A percentile compares a stretch with the other conserved stretches of the same genome.
Evolutionary conservation across 2,329 filamentous ascomycete genomes (phyloP).

Genomic region (Pestalotiopsis sp.): DNA sequence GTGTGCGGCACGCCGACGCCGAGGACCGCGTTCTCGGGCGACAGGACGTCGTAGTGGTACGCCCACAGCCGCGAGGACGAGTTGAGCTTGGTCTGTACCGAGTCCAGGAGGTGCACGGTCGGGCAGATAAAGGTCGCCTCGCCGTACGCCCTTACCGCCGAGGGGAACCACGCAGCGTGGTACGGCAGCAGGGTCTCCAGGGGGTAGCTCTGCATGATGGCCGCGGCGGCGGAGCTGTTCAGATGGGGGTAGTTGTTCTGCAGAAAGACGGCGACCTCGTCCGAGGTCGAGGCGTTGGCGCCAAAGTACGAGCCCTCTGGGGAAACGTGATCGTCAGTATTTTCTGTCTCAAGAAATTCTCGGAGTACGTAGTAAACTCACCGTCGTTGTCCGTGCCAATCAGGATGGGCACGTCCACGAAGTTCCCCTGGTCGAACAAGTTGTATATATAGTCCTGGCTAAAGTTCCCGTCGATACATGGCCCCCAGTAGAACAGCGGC

Average conservation of each 20-base stretch:
- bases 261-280: slow-evolving; percentile 43
- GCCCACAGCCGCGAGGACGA: slow-evolving; percentile 38
- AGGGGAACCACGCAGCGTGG: slow-evolving; percentile 45
- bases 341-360: too few relatives aligned
- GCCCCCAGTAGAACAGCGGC: slow-evolving; percentile 54
- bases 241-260: slow-evolving; percentile 51
- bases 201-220: slow-evolving; percentile 44
- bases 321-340: background rate
- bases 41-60: slow-evolving; percentile 54
- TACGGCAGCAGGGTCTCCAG: slow-evolving; percentile 34
- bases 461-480: slow-evolving; percentile 51
- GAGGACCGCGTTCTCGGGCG: slow-evolving; percentile 33
- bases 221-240: slow-evolving; percentile 34
- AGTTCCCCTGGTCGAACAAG: slow-evolving; percentile 41
- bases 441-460: slow-evolving; percentile 44
- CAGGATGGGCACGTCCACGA: slow-evolving; percentile 47
- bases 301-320: slow-evolving; percentile 52
- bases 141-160: slow-evolving; percentile 35
- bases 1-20: slow-evolving; percentile 53
- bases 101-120: slow-evolving; percentile 34
- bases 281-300: slow-evolving; percentile 35
- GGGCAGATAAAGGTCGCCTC: slow-evolving; percentile 45
- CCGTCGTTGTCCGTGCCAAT: slow-evolving; percentile 47
- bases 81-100: slow-evolving; percentile 14
- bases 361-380: slow-evolving; percentile 25